These are phyloP conservation scores for Aspergillus homomorphus DNA, from an alignment of 495 filamentous ascomycete species.

Conservation along the genomic window DNA sequence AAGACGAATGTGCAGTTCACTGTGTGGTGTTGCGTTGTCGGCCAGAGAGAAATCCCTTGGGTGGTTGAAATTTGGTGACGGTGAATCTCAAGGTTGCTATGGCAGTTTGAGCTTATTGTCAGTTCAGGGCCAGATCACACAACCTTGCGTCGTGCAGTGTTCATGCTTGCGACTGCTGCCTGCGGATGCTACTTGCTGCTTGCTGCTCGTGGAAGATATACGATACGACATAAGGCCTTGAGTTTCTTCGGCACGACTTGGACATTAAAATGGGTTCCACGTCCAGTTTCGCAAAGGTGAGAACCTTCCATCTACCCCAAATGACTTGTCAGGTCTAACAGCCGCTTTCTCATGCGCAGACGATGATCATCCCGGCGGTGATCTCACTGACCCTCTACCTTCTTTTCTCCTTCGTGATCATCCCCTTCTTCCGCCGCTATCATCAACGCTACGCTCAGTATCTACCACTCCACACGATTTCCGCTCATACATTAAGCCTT, in stretches of 20 bases:
- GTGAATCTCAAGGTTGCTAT: not conserved
- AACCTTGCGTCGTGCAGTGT: not conserved
- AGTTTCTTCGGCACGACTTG: too few species aligned
- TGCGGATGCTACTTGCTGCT: not conserved
- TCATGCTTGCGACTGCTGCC: not conserved
- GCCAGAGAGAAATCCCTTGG: not conserved
- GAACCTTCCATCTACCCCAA: conserved; percentile 3
- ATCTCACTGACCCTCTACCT: conserved; percentile 76
- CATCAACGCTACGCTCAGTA: conserved; percentile 70
- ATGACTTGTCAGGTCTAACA: not conserved
- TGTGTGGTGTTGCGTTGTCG: not conserved
- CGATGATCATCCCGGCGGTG: conserved; percentile 70
- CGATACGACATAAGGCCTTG: not conserved
- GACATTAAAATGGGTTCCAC: conserved; percentile 30
- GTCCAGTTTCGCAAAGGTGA: conserved; percentile 34
- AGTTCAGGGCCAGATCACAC: not conserved
- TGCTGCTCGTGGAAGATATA: not conserved
- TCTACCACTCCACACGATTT: conserved; percentile 63
- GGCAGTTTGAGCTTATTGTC: not conserved
- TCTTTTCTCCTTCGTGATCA: conserved; percentile 62
- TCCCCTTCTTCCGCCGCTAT: conserved; percentile 75
- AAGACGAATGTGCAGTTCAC: not conserved
- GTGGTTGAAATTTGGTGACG: not conserved
- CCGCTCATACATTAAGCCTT: conserved; percentile 57
- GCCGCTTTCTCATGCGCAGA: conserved; percentile 50